Conservation (phyloP, 129 eudicot genomes). For the Sambucus nigra region DNA sequence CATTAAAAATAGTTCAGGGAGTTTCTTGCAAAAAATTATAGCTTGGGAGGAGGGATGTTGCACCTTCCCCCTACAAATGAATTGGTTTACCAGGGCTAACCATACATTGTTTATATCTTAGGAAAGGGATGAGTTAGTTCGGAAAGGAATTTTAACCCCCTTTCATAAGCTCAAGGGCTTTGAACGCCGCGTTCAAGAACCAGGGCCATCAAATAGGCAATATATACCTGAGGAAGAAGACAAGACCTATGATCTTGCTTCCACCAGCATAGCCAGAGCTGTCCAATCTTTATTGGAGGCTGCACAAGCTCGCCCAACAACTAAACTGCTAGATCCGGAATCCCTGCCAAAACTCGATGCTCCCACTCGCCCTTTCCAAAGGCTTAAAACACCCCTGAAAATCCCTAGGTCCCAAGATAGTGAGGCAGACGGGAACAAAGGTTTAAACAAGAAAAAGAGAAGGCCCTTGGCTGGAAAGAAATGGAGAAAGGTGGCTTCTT, state of each 20-base stretch:
- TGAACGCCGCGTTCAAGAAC: conserved; percentile 79
- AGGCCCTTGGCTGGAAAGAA: conserved; percentile 80
- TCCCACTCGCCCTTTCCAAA: conserved; percentile 70
- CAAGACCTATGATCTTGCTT: conserved; percentile 32
- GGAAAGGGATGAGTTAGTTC: conserved; percentile 91
- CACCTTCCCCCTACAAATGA: no score
- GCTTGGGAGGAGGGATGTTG: no score
- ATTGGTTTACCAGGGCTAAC: conserved; percentile 6
- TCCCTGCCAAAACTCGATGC: conserved; percentile 67
- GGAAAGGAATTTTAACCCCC: conserved; percentile 90
- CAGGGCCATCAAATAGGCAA: conserved; percentile 37
- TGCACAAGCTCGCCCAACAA: conserved; percentile 78
- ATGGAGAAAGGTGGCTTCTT: conserved; percentile 56
- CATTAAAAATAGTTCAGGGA: no score
- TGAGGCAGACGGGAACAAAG: conserved; percentile 32
- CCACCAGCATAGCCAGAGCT: conserved; percentile 79
- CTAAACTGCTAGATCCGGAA: conserved; percentile 67
- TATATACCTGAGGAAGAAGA: conserved; percentile 13
- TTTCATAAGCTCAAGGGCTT: conserved; percentile 91
- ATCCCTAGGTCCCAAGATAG: conserved; percentile 30
- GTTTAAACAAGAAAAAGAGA: conserved; percentile 38
- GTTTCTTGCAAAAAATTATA: no score
- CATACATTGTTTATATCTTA: conserved; percentile 17
- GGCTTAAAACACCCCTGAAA: conserved; percentile 59
- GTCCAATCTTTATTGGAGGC: conserved; percentile 68